These are phyloP conservation scores for Ananas comosus DNA, from an alignment of 176 grass and related monocot species.

Conservation along the genomic window DNA sequence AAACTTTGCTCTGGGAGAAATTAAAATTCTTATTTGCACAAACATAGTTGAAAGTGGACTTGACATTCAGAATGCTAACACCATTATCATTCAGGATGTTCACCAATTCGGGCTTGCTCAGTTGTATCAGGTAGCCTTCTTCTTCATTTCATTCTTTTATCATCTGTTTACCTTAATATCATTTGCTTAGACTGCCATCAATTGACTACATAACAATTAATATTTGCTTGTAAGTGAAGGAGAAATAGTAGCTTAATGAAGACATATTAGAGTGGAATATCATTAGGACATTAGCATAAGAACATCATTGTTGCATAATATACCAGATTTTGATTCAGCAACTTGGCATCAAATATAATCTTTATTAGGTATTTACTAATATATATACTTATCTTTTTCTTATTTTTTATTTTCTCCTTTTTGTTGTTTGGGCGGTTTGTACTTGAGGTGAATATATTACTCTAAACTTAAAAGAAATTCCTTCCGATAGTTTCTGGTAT, in stretches of 20 bases:
- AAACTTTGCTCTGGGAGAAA: slow-evolving; percentile 54
- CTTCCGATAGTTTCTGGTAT: neutral
- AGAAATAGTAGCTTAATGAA: too few species aligned
- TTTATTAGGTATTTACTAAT: too few species aligned
- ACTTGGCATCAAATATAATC: too few species aligned
- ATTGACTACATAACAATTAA: neutral
- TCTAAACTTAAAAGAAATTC: neutral
- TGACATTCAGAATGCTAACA: slow-evolving; percentile 92
- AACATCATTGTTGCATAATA: too few species aligned
- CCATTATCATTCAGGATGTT: slow-evolving; percentile 76
- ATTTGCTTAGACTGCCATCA: slow-evolving; percentile 5
- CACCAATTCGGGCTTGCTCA: slow-evolving; percentile 86
- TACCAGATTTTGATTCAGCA: too few species aligned
- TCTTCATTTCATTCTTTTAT: neutral
- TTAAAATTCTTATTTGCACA: slow-evolving; percentile 84
- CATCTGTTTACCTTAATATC: neutral
- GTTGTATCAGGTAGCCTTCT: slow-evolving; percentile 63
- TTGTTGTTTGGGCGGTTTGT: neutral
- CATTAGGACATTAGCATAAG: too few species aligned
- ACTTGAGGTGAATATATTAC: neutral
- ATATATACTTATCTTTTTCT: neutral
- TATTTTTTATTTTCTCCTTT: neutral
- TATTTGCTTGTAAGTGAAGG: too few species aligned
- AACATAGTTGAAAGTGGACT: slow-evolving; percentile 98
- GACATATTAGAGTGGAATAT: too few species aligned